phyloP scores from a whole-genome alignment of 2,329 filamentous ascomycete genomes.

The Alternaria arborescens region DNA sequence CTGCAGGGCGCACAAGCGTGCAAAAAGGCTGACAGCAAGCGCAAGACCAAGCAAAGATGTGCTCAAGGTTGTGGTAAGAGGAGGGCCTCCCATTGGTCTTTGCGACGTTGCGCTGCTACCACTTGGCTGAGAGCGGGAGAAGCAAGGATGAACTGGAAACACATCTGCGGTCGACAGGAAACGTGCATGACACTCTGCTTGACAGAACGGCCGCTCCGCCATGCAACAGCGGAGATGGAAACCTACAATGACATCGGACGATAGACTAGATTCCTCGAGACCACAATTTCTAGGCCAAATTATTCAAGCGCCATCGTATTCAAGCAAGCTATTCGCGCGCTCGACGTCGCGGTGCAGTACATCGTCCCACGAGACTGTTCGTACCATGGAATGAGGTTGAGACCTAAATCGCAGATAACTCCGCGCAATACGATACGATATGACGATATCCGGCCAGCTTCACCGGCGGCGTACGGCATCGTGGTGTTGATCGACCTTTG shows the following conservation, averaged over 20 bases:
- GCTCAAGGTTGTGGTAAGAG: not conserved
- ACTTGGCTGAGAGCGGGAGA: not conserved
- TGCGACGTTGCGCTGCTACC: slow-evolving; percentile 1
- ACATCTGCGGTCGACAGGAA: slow-evolving; percentile 6
- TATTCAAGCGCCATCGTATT: slow-evolving; percentile 2
- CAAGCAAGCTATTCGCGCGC: not conserved
- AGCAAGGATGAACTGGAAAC: slow-evolving; percentile 8
- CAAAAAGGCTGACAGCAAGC: not conserved
- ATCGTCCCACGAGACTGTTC: not conserved
- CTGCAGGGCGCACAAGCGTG: not conserved
- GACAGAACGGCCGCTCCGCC: slow-evolving; percentile 11
- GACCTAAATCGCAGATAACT: not conserved
- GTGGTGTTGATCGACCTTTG: slow-evolving; percentile 1
- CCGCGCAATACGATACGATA: not conserved
- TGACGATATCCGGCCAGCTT: not conserved
- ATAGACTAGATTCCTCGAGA: slow-evolving; percentile 4
- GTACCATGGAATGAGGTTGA: not conserved
- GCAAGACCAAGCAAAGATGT: not conserved
- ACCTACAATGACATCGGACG: not conserved
- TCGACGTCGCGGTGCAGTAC: slow-evolving; percentile 4
- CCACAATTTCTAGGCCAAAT: not conserved
- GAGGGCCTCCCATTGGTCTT: not conserved
- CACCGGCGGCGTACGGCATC: slow-evolving; percentile 2
- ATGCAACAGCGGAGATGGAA: not conserved
- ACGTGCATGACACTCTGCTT: slow-evolving; percentile 12